These are phyloP conservation scores for Cyclotella cryptica DNA, from an alignment of 108 stramenopile genomes.

Conservation along the genomic window DNA sequence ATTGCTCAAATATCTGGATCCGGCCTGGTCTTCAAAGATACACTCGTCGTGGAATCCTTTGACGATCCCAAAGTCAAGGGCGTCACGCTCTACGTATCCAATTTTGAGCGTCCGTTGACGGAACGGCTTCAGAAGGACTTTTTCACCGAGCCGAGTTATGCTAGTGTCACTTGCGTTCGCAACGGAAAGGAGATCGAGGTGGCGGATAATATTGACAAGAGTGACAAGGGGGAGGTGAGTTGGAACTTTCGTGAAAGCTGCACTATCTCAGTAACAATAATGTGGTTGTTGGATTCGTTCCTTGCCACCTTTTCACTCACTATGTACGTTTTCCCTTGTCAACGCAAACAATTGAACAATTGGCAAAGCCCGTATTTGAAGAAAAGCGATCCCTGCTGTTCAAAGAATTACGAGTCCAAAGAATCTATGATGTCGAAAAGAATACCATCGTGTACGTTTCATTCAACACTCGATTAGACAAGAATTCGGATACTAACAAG, in stretches of 20 bases:
- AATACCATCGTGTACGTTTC: conserved; percentile 88
- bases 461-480: conserved; percentile 91
- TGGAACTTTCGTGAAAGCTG: too few relatives aligned
- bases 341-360: background rate
- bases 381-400: conserved; percentile 85
- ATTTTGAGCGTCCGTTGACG: conserved; percentile 91
- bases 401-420: conserved; percentile 87
- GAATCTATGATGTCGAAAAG: conserved; percentile 84
- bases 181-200: conserved; percentile 65
- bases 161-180: conserved; percentile 83
- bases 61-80: conserved; percentile 87
- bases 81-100: conserved; percentile 86
- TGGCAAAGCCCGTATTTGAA: conserved; percentile 76
- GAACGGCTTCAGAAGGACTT: conserved; percentile 83
- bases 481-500: conserved; percentile 88
- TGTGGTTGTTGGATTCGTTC: conserved; percentile 15
- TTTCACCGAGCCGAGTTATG: conserved; percentile 87
- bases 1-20: conserved; percentile 80
- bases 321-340: background rate
- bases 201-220: conserved; percentile 78
- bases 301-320: background rate
- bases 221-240: conserved; percentile 71
- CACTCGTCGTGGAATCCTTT: conserved; percentile 77
- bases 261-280: too few relatives aligned
- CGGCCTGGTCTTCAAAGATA: conserved; percentile 92